Base-by-base conservation (phyloP, 306 rosid genomes). In the Quillaja saponaria region DNA sequence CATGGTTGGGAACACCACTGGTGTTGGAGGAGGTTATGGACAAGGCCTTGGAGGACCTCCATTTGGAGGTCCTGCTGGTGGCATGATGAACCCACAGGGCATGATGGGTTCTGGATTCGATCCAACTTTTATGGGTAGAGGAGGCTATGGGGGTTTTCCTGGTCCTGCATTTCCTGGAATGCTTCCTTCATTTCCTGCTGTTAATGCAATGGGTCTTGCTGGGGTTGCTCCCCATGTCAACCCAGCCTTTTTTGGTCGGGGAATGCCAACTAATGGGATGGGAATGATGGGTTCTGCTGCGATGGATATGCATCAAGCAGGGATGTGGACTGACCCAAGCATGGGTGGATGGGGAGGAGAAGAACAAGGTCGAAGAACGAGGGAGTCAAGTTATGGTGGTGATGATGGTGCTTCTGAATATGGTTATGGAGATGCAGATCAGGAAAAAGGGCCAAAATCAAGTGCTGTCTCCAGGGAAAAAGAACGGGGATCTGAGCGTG, bases 181-280 rank as follows among this genome's bases (percentile, higher is more conserved):
- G 72, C 35, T 80, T 51, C 69, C 81, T 55, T 73, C 77, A 20
- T 80, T 76, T 76, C 81, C 81, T 18, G 73, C 50, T 41, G 81
- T 76, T 28, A 69, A 64, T 35, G 10, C 66, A 2, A 68, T 80
- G 78, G 85, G 81, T 20, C 59, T 76, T 40, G 71, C 73, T 19
- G 81, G 81, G 31, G 81, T 80, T 58, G 81, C 85, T 28, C 85
- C 85, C 57, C 81, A 80, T 69, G 81, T 80, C 34, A 80, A 80
- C 59, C 85, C 85, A 16, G 85, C 85, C 19, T 80, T 80, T 76
- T 80, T 80, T 56, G 81, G 76, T 14, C 58, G 85, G 54, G 85
- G 85, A 13, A 72, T 80, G 85, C 8, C 79, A 13, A 6, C 56
- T 19, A 76, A 71, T 45, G 84, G 84, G 15, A 71, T 80, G 81